phyloP scores from a whole-genome alignment of 768 basidiomycete species.

The Lepiota brunneoincarnata region DNA sequence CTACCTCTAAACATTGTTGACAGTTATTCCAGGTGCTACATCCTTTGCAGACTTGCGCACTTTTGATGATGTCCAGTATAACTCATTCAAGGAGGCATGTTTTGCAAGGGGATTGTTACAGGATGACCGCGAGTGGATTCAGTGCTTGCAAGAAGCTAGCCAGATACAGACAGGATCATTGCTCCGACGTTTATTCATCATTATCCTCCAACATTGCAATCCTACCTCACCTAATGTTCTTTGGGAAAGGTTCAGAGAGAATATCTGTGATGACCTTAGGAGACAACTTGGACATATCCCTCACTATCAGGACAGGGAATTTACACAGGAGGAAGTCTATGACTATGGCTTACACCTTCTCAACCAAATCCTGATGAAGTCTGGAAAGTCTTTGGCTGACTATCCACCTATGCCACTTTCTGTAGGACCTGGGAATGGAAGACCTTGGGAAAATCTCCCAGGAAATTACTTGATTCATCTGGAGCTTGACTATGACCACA shows the following conservation, averaged over 20 bases:
- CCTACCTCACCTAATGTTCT: conserved; percentile 30
- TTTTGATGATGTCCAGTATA: conserved; percentile 16
- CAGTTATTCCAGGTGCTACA: conserved; percentile 32
- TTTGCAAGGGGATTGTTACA: conserved; percentile 38
- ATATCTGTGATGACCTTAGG: no score
- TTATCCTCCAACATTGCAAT: conserved; percentile 28
- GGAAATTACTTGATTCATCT: conserved; percentile 30
- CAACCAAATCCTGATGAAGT: conserved; percentile 24
- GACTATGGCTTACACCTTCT: no score
- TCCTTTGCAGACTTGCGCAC: conserved; percentile 23
- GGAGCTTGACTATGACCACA: conserved; percentile 26
- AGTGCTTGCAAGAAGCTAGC: conserved; percentile 36
- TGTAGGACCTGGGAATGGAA: neutral
- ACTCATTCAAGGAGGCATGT: conserved; percentile 39
- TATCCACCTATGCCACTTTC: conserved; percentile 31
- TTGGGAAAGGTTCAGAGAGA: conserved; percentile 37
- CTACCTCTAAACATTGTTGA: conserved; percentile 37
- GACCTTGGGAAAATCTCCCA: conserved; percentile 21
- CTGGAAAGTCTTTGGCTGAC: conserved; percentile 20
- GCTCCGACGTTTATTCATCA: conserved; percentile 36
- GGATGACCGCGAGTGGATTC: conserved; percentile 45
- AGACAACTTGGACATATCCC: neutral
- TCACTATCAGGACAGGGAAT: conserved; percentile 13
- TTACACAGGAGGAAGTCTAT: no score
- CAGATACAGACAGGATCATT: conserved; percentile 33